Conservation (phyloP, 2,329 filamentous ascomycete species). For the Aureobasidium zeae region DNA sequence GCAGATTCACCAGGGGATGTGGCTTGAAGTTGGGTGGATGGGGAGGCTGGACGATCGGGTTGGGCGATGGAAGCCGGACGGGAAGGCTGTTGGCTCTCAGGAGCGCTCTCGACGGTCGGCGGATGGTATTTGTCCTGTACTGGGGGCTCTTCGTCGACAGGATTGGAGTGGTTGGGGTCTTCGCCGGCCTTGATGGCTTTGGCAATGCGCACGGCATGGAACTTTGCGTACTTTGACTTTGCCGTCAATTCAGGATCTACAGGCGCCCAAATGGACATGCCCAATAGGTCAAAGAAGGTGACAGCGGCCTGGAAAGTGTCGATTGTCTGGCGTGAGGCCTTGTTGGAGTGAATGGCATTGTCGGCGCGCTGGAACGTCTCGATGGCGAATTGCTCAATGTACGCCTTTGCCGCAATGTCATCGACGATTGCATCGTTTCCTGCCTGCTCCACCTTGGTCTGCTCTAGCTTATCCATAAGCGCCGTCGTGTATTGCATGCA, state of each 20-base stretch:
- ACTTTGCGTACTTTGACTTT: constrained; percentile 95
- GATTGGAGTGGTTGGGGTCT: constrained; percentile 88
- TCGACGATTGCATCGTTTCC: constrained; percentile 77
- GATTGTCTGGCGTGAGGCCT: constrained; percentile 82
- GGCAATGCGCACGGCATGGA: constrained; percentile 81
- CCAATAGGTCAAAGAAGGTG: constrained; percentile 78
- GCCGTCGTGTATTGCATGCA: constrained; percentile 69
- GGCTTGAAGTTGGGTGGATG: constrained; percentile 32
- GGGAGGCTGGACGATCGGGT: constrained; percentile 24
- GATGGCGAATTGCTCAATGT: constrained; percentile 87
- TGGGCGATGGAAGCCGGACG: constrained; percentile 22
- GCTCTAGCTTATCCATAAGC: constrained; percentile 86
- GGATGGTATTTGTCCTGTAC: constrained; percentile 34
- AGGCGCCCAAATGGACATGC: constrained; percentile 64
- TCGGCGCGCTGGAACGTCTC: constrained; percentile 82
- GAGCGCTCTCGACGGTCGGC: constrained; percentile 51
- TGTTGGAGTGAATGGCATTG: constrained; percentile 69
- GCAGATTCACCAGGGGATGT: constrained; percentile 43
- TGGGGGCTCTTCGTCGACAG: constrained; percentile 52
- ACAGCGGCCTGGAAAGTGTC: constrained; percentile 89
- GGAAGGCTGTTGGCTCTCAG: constrained; percentile 46
- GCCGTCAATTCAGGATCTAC: constrained; percentile 65
- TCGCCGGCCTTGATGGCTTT: constrained; percentile 85
- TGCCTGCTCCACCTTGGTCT: constrained; percentile 63
- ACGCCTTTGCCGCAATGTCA: constrained; percentile 77